These are phyloP conservation scores for Cylindrodendrum hubeiense DNA, from an alignment of 2,329 filamentous ascomycete genomes.

Conservation along the genomic window DNA sequence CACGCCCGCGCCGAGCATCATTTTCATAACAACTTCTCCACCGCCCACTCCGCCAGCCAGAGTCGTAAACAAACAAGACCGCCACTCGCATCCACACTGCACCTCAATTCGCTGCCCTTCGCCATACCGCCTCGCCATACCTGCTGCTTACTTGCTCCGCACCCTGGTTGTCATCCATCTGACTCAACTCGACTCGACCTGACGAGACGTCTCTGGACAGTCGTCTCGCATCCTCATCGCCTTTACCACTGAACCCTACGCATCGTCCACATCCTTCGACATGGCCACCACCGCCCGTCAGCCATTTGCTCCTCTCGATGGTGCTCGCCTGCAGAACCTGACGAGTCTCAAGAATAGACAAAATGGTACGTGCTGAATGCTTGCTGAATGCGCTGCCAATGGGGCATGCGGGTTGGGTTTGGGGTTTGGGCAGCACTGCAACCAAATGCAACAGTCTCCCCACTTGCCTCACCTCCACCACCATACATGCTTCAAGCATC, in stretches of 20 bases:
- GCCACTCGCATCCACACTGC: not conserved
- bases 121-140: not conserved
- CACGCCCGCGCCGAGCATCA: conserved; percentile 21
- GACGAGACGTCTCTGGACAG: conserved; percentile 12
- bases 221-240: conserved; percentile 31
- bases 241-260: conserved; percentile 59
- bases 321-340: conserved; percentile 76
- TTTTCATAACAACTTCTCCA: conserved; percentile 15
- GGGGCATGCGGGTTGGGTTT: not conserved
- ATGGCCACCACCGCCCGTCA: conserved; percentile 74
- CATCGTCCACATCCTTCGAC: conserved; percentile 32
- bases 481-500: not conserved
- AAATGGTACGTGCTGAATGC: conserved; percentile 66
- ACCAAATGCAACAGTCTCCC: conserved; percentile 19
- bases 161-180: not conserved
- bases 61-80: conserved; percentile 23
- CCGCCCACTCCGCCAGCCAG: not conserved
- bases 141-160: not conserved
- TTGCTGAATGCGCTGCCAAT: conserved; percentile 7
- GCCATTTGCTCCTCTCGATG: conserved; percentile 81
- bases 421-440: conserved; percentile 17
- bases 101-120: not conserved
- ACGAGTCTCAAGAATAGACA: conserved; percentile 84
- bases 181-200: conserved; percentile 6
- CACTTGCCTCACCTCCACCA: conserved; percentile 17